Conservation (phyloP, 768 basidiomycete genomes). For the Leccinum olivaceopallidum region DNA sequence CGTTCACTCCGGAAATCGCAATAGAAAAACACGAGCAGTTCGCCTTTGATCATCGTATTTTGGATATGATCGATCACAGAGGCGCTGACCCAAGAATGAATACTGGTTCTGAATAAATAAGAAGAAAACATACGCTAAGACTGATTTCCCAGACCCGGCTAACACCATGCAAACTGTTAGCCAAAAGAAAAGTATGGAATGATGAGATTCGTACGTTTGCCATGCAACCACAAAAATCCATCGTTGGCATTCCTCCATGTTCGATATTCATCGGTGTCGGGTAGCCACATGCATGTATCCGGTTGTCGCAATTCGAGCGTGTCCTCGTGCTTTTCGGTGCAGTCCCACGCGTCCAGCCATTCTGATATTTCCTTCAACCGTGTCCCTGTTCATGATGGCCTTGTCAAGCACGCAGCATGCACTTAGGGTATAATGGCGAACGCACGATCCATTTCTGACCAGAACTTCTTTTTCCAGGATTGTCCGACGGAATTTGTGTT, state of each 20-base stretch:
- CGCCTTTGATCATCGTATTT: neutral
- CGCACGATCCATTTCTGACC: neutral
- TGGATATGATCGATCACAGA: neutral
- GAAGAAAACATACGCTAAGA: neutral
- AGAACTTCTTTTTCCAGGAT: neutral
- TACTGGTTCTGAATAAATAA: neutral
- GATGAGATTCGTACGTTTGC: neutral
- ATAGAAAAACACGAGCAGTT: neutral
- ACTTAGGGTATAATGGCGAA: neutral
- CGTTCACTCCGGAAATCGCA: neutral
- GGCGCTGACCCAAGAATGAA: neutral
- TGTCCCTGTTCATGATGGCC: conserved; percentile 16
- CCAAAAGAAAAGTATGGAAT: neutral
- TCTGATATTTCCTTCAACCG: no score
- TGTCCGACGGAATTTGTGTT: neutral
- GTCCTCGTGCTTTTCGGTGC: neutral
- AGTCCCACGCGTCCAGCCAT: neutral
- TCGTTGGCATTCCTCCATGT: neutral
- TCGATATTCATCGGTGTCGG: neutral
- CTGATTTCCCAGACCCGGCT: neutral
- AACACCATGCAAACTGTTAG: neutral
- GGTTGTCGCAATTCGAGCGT: neutral
- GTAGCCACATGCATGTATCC: neutral
- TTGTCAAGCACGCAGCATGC: neutral
- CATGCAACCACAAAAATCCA: neutral